Percentiles rank a stretch among this genome's conserved stretches.
Evolutionary conservation across 768 basidiomycete species (phyloP).

Genomic region (Amylocystis lapponica): DNA sequence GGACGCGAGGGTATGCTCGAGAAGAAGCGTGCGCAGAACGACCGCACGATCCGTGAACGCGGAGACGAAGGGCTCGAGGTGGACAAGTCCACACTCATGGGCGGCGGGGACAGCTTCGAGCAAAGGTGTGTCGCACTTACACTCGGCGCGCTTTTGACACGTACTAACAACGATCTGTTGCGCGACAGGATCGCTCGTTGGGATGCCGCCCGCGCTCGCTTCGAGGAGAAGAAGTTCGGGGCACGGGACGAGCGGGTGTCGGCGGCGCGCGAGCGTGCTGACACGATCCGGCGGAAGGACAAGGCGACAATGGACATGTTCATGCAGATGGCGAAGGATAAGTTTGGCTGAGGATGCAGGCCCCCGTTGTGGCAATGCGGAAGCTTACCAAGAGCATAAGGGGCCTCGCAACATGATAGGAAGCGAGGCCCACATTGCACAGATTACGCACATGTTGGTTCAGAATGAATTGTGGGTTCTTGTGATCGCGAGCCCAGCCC

Average conservation of each 20-base stretch:
- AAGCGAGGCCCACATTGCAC: too few species aligned
- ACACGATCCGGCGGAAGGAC: slow-evolving; percentile 70
- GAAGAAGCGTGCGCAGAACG: slow-evolving; percentile 68
- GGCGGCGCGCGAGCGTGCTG: slow-evolving; percentile 54
- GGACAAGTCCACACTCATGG: slow-evolving; percentile 75
- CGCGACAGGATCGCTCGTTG: slow-evolving; percentile 68
- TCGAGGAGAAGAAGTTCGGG: slow-evolving; percentile 43
- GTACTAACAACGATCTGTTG: too few species aligned
- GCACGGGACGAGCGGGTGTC: slow-evolving; percentile 44
- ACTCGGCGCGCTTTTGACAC: neutral
- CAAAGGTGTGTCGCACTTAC: slow-evolving; percentile 45
- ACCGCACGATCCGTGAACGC: slow-evolving; percentile 63
- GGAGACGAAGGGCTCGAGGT: slow-evolving; percentile 74
- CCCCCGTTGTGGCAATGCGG: too few species aligned
- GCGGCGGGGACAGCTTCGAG: slow-evolving; percentile 77
- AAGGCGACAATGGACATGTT: slow-evolving; percentile 97
- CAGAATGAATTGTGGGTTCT: too few species aligned
- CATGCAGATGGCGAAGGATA: slow-evolving; percentile 81
- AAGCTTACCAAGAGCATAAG: too few species aligned
- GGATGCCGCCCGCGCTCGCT: slow-evolving; percentile 64
- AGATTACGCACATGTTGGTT: too few species aligned
- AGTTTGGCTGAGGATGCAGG: slow-evolving; percentile 79
- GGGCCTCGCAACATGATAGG: too few species aligned
- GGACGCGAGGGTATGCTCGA: slow-evolving; percentile 84
- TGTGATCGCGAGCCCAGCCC: too few species aligned